Conservation (phyloP, 345 rosid species). For the Syzygium oleosum region DNA sequence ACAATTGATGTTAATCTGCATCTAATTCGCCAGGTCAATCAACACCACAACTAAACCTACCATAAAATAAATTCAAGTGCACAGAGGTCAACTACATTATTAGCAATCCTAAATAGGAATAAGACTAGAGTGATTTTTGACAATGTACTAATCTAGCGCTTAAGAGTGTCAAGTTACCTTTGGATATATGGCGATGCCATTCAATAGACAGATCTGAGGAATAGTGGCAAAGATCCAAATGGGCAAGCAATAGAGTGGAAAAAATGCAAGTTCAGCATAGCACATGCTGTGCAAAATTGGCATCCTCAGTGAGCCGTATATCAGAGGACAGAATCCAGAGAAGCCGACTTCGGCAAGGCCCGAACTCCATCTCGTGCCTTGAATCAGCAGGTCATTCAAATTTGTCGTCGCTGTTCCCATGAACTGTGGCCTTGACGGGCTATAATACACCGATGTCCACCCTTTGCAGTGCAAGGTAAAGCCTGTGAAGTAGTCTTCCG, state of each 20-base stretch:
- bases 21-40: neutral
- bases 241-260: conserved; percentile 13
- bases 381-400: conserved; percentile 17
- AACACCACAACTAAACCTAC: neutral
- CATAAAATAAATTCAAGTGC: neutral
- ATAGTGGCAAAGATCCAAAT: conserved; percentile 20
- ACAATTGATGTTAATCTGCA: neutral
- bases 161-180: conserved; percentile 13
- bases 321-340: conserved; percentile 31
- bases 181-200: conserved; percentile 29
- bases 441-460: conserved; percentile 25
- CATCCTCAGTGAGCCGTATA: conserved; percentile 23
- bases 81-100: neutral
- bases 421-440: conserved; percentile 27
- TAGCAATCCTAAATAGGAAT: neutral
- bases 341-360: conserved; percentile 18
- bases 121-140: neutral
- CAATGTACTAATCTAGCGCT: neutral
- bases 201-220: conserved; percentile 32
- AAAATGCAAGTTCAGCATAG: conserved; percentile 9
- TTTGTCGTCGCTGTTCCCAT: conserved; percentile 17
- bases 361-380: conserved; percentile 30
- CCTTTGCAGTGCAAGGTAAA: conserved; percentile 25
- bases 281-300: conserved; percentile 13
- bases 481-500: conserved; percentile 37